These are phyloP conservation scores for Trametes pubescens DNA, from an alignment of 1,284 basidiomycete genomes.

Conservation along the genomic window DNA sequence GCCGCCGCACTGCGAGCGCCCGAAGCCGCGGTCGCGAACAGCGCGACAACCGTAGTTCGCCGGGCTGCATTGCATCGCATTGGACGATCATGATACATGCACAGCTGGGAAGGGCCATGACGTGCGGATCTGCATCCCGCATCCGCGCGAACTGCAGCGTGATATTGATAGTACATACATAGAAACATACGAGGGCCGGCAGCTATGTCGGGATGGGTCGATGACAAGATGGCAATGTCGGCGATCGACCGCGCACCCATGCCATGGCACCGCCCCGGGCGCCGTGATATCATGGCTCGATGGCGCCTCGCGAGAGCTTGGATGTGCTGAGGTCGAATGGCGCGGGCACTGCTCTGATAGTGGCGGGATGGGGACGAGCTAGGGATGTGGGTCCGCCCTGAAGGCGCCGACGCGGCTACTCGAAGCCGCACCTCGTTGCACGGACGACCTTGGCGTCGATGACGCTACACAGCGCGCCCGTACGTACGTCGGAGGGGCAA, in stretches of 20 bases:
- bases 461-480: background rate
- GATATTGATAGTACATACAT: background rate
- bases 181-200: background rate
- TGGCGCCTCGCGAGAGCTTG: too few relatives aligned
- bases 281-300: too few relatives aligned
- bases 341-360: background rate
- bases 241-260: too few relatives aligned
- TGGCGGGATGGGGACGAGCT: background rate
- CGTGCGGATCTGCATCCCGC: constrained; percentile 15
- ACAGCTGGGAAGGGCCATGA: background rate
- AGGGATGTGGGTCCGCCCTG: too few relatives aligned
- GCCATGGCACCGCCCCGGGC: background rate
- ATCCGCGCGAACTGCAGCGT: constrained; percentile 1
- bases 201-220: background rate
- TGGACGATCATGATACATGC: background rate
- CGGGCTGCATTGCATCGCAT: background rate
- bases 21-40: constrained; percentile 2
- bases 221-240: constrained; percentile 1
- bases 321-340: background rate
- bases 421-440: too few relatives aligned
- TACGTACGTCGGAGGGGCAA: background rate
- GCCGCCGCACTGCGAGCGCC: background rate
- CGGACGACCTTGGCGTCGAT: too few relatives aligned
- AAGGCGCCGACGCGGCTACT: too few relatives aligned
- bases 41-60: background rate